Evolutionary conservation across 129 eudicot species (phyloP), one percentile per base, ranked within the genome.

Genomic region (Flaveria sonorensis): DNA sequence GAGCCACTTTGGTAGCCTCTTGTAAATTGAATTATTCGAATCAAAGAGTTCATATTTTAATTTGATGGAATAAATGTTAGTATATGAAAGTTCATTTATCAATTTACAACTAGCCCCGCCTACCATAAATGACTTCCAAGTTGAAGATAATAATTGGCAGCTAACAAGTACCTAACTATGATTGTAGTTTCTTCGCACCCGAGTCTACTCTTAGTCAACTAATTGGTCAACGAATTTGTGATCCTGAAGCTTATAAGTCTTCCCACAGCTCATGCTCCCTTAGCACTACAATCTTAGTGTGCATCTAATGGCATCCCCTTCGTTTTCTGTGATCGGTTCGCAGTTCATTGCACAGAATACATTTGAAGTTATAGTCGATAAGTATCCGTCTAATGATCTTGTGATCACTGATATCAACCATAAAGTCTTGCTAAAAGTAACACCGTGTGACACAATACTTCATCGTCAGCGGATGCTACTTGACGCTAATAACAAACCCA

Each of bases 401-500:
- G 68, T 60, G 8, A 64, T 82, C 36, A 64, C 79, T 19, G 82
- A 85, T 63, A 48, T 46, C 16, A 28, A 79, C 7, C 64, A 61
- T 12, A 75, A 82, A 6, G 23, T 82, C 46, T 15, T 82, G 61
- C 75, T 79, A 75, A 78, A 72, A 57, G 74, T 82, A 13, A 79
- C 64, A 30, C 70, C 62, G 6, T 20, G 19, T 19, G 6, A 55
- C 62, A 15, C 81, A 10, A 56, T 32, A 23, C 23, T 74, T 24
- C 86, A 74, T 74, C 68, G 48, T 47, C 81, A 52, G 19, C 46
- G 72, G 1, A 26, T 74, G 21, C 50, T 86, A 18, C 62, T 80
- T 9, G 85, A 80, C 69, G 79, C 90, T 28, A 53, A 68, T 16
- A 87, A 76, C 32, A 70, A n/a, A 3, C 85, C 87, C 30, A 15